phyloP scores from a whole-genome alignment of 768 basidiomycete species.

The Ramaria rubella region DNA sequence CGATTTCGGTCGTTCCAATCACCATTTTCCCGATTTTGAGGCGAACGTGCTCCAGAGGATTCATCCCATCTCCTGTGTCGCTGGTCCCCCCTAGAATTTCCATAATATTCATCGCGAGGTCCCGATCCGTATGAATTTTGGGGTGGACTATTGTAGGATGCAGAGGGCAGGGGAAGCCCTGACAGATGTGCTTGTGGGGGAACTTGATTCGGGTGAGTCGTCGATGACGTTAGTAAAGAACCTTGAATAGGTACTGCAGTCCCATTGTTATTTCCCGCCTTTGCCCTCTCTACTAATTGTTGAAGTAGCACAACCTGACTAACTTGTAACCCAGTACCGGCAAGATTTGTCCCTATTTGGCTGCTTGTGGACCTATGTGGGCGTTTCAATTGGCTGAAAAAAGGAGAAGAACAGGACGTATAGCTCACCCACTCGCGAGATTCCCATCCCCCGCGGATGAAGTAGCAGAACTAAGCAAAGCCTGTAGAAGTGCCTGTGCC shows the following conservation, averaged over 20 bases:
- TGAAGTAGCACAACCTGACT: slow-evolving; percentile 67
- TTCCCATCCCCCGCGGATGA: slow-evolving; percentile 32
- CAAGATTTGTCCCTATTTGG: slow-evolving; percentile 58
- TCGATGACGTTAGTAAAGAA: slow-evolving; percentile 1
- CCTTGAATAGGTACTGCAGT: slow-evolving; percentile 11
- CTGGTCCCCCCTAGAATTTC: slow-evolving; percentile 26
- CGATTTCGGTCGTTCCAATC: slow-evolving; percentile 12
- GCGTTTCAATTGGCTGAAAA: slow-evolving; percentile 26
- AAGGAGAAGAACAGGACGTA: neutral
- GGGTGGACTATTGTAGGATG: slow-evolving; percentile 19
- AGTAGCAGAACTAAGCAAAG: slow-evolving; percentile 62
- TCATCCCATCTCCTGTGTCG: slow-evolving; percentile 42
- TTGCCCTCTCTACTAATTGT: slow-evolving; percentile 62
- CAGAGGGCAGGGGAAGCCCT: slow-evolving; percentile 6
- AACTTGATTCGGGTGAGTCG: slow-evolving; percentile 21
- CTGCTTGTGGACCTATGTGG: slow-evolving; percentile 10
- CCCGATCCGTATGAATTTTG: neutral
- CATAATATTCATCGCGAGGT: slow-evolving; percentile 37
- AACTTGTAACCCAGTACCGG: slow-evolving; percentile 30
- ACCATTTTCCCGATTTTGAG: slow-evolving; percentile 23
- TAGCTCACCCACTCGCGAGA: slow-evolving; percentile 33
- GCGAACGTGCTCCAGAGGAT: neutral
- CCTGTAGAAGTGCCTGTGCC: slow-evolving; percentile 56
- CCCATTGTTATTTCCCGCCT: slow-evolving; percentile 27
- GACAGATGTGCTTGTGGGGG: slow-evolving; percentile 21